These are phyloP conservation scores for Bidens hawaiensis DNA, from an alignment of 140 eudicot species.

Conservation along the genomic window DNA sequence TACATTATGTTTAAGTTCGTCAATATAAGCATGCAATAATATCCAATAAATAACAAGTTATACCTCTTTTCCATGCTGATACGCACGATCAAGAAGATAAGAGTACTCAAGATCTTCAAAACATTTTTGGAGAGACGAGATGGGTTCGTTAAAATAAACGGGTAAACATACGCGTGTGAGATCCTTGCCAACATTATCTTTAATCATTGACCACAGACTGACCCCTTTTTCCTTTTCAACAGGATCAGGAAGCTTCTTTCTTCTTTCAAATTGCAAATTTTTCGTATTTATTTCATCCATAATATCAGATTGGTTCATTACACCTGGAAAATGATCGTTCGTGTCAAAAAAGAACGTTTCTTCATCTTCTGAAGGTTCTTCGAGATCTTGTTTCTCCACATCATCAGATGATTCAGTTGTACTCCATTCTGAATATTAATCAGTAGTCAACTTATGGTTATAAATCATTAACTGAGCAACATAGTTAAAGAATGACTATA, in stretches of 20 bases:
- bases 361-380: conserved; percentile 79
- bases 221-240: conserved; percentile 76
- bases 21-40: not conserved
- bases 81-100: conserved; percentile 75
- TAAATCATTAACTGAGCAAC: no score
- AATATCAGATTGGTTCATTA: conserved; percentile 17
- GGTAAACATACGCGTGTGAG: conserved; percentile 87
- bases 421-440: conserved; percentile 67
- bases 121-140: conserved; percentile 79
- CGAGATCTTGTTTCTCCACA: conserved; percentile 80
- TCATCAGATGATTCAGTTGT: conserved; percentile 90
- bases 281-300: conserved; percentile 18
- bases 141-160: conserved; percentile 82
- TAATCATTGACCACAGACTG: conserved; percentile 88
- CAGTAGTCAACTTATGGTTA: conserved; percentile 4
- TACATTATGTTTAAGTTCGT: no score
- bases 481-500: no score
- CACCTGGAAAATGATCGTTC: conserved; percentile 43
- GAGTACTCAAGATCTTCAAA: conserved; percentile 89
- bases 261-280: conserved; percentile 43
- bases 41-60: not conserved
- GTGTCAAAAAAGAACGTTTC: conserved; percentile 64
- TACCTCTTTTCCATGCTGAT: conserved; percentile 82
- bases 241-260: conserved; percentile 83
- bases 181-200: conserved; percentile 87